These are phyloP conservation scores for Salvia splendens DNA, from an alignment of 257 asterid species.

Conservation along the genomic window DNA sequence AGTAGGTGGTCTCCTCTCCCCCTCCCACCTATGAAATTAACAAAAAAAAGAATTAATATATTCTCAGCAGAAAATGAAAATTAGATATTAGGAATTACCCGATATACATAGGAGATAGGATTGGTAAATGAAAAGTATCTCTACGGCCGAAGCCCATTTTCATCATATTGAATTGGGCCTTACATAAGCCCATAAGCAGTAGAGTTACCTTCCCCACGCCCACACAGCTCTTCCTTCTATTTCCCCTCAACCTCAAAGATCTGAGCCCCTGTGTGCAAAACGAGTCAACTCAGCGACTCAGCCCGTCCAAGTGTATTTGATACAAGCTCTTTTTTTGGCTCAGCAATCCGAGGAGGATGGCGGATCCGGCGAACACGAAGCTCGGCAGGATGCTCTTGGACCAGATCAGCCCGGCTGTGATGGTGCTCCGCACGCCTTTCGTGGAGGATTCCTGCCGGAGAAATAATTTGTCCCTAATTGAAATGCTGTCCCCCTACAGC, in stretches of 20 bases:
- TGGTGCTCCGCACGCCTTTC: conserved; percentile 85
- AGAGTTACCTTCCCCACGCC: conserved; percentile 7
- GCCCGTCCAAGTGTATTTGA: conserved; percentile 12
- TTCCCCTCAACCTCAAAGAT: conserved; percentile 25
- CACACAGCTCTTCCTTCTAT: not conserved
- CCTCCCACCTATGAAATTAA: no score
- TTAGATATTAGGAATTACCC: no score
- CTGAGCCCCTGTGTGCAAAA: conserved; percentile 30
- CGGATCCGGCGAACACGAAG: conserved; percentile 84
- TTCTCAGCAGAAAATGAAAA: no score
- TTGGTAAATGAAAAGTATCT: no score
- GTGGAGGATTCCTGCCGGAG: conserved; percentile 75
- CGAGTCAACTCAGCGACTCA: conserved; percentile 49
- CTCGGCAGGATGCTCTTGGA: conserved; percentile 87
- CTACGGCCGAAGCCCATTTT: no score
- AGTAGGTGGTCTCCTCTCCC: no score
- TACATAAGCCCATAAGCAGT: conserved; percentile 13
- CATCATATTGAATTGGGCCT: no score
- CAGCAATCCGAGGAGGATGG: conserved; percentile 44
- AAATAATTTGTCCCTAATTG: conserved; percentile 61
- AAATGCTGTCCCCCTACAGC: conserved; percentile 77
- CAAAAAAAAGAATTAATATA: no score
- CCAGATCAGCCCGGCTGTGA: conserved; percentile 88
- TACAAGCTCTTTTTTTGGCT: no score
- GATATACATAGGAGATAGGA: no score